These are phyloP conservation scores for Rhodotorula sp. DNA, from an alignment of 1,284 basidiomycete genomes.

Conservation along the genomic window DNA sequence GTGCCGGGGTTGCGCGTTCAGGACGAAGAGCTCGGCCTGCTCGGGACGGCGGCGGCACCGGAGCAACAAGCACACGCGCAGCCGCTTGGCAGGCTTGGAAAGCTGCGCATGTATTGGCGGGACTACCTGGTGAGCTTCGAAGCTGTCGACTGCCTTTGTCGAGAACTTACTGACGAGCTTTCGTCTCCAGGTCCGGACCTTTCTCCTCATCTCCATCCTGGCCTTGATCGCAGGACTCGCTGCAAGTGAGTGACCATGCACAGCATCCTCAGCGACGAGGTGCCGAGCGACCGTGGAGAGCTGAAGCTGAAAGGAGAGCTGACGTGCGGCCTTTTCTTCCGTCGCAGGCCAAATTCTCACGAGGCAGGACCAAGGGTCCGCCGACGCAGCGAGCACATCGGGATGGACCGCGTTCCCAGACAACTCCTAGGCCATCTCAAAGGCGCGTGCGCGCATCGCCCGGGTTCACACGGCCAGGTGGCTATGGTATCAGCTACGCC, in stretches of 20 bases:
- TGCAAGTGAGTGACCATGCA: slow-evolving; percentile 3
- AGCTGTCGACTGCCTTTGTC: fast-evolving
- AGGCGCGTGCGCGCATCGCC: too few species aligned
- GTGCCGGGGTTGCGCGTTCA: neutral
- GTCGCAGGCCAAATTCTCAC: too few species aligned
- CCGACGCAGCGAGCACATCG: too few species aligned
- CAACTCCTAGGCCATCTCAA: too few species aligned
- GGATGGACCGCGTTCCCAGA: too few species aligned
- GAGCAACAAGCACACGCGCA: neutral
- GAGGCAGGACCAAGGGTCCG: too few species aligned
- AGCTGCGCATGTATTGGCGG: slow-evolving; percentile 8
- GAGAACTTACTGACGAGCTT: neutral
- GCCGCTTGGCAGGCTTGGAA: neutral
- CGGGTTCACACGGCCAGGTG: too few species aligned
- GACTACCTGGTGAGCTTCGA: slow-evolving; percentile 19
- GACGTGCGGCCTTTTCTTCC: too few species aligned
- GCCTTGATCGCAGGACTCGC: slow-evolving; percentile 21
- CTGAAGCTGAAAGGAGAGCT: too few species aligned
- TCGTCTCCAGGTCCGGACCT: slow-evolving; percentile 11
- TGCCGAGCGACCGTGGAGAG: too few species aligned
- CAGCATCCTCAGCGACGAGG: too few species aligned
- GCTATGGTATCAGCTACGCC: too few species aligned
- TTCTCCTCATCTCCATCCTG: neutral
- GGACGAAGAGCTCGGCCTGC: slow-evolving; percentile 2
- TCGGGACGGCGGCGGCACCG: neutral